phyloP scores from a whole-genome alignment of 352 stramenopile genomes.

The Globisporangium megalacanthum region DNA sequence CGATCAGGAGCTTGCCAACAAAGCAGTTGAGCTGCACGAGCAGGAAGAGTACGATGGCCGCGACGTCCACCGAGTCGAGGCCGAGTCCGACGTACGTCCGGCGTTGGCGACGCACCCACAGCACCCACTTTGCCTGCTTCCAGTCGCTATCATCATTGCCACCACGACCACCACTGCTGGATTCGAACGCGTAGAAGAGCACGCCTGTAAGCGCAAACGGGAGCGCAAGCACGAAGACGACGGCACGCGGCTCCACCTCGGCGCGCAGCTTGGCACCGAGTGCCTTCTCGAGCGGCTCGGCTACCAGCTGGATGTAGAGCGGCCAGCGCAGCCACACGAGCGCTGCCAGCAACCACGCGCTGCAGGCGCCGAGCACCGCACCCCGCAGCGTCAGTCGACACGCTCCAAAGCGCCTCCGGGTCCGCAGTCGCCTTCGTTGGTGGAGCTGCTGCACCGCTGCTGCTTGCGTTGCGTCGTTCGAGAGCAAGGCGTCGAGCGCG shows the following conservation, averaged over 20 bases:
- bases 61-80: conserved; percentile 46
- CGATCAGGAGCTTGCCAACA: conserved; percentile 56
- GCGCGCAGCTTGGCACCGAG: conserved; percentile 26
- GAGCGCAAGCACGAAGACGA: conserved; percentile 26
- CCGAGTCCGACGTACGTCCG: conserved; percentile 15
- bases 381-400: neutral
- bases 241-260: conserved; percentile 41
- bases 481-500: conserved; percentile 13
- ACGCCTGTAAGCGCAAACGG: conserved; percentile 31
- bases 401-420: neutral
- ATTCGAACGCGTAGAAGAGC: conserved; percentile 39
- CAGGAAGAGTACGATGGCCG: conserved; percentile 33
- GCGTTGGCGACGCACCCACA: conserved; percentile 23
- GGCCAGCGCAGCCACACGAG: conserved; percentile 50
- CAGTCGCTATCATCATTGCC: neutral
- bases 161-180: neutral
- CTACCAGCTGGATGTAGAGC: conserved; percentile 29
- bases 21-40: conserved; percentile 61
- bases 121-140: conserved; percentile 4
- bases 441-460: conserved; percentile 8
- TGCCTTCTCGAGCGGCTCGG: conserved; percentile 18
- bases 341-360: conserved; percentile 29
- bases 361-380: conserved; percentile 4
- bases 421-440: neutral
- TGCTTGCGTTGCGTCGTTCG: conserved; percentile 8